Conservation (phyloP, 176 grass and related monocot species). For the Sorghum bicolor region Sorghum_bicolor_NCBIv3 NC_012872.2:53530001-53530500, state of each 20-base stretch:
- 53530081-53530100: conserved; percentile 11
- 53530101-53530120: not conserved
- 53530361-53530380: conserved; percentile 12
- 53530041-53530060: conserved; percentile 96
- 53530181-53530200: conserved; percentile 75
- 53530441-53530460: conserved; percentile 19
- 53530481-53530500: conserved; percentile 95
- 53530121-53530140: conserved; percentile 50
- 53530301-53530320: conserved; percentile 99
- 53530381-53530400: not conserved
- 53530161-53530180: conserved; percentile 75
- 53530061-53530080: conserved; percentile 77
- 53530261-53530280: conserved; percentile 92
- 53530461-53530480: conserved; percentile 27
- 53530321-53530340: conserved; percentile 90
- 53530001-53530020: conserved; percentile 95
- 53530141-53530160: conserved; percentile 97
- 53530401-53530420: not conserved
- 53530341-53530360: conserved; percentile 26
- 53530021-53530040: conserved; percentile 92
- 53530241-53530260: conserved; percentile 92
- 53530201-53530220: conserved; percentile 91
- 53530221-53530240: conserved; percentile 87
- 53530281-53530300: conserved; percentile 96
- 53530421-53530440: not conserved